Conservation (phyloP, 352 stramenopile species). For the Halophytophthora batemanensis region DNA sequence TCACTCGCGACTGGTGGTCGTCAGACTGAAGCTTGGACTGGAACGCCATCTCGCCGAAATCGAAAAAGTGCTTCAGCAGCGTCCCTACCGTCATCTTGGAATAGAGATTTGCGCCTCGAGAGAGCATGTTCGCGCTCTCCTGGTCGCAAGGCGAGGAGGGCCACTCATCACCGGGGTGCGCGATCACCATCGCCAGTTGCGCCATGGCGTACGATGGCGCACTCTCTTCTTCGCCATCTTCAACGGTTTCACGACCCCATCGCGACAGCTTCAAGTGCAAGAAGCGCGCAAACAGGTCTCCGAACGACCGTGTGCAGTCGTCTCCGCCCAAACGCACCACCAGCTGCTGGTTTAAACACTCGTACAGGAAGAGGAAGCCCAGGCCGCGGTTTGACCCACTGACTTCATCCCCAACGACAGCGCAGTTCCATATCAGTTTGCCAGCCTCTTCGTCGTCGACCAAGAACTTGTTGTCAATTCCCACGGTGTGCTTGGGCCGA, state of each 20-base stretch:
- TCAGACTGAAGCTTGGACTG: conserved; percentile 50
- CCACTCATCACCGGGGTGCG: conserved; percentile 53
- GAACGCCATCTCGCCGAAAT: conserved; percentile 69
- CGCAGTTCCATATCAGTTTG: conserved; percentile 84
- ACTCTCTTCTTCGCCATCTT: conserved; percentile 83
- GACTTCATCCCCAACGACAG: conserved; percentile 77
- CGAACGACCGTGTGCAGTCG: conserved; percentile 76
- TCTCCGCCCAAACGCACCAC: conserved; percentile 59
- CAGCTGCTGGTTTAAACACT: conserved; percentile 74
- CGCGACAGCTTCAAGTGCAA: conserved; percentile 82
- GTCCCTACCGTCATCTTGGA: conserved; percentile 76
- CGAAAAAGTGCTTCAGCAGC: conserved; percentile 84
- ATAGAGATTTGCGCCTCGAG: conserved; percentile 77
- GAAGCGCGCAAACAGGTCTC: conserved; percentile 70
- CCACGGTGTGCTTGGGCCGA: conserved; percentile 55
- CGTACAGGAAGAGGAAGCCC: conserved; percentile 82
- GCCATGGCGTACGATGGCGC: conserved; percentile 69
- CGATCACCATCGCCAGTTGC: conserved; percentile 69
- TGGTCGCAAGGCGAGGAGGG: conserved; percentile 58
- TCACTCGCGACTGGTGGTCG: conserved; percentile 48
- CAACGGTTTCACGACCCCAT: conserved; percentile 80
- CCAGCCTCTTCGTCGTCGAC: conserved; percentile 76
- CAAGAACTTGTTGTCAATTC: conserved; percentile 58
- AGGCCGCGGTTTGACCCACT: conserved; percentile 76
- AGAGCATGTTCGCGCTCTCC: conserved; percentile 67